Evolutionary conservation across 306 rosid species (phyloP), one percentile per base, ranked within the genome.

Genomic region (Fragaria vesca): DNA sequence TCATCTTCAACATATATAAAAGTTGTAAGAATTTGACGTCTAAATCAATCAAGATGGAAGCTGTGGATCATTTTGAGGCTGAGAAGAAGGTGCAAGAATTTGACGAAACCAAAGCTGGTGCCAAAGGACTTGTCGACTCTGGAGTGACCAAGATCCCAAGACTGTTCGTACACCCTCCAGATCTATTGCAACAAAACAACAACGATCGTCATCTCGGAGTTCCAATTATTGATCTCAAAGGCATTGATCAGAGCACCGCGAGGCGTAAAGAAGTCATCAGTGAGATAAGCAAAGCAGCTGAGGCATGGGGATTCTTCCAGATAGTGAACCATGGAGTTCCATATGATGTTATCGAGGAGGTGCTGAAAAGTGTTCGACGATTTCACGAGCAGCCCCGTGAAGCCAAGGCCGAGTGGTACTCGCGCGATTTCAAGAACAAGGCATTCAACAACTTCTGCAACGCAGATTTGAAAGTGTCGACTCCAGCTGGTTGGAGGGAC

Each of bases 251-350:
- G 20, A 67, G 72, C 45, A 8, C 67, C 13, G 81, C 79, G n/a
- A 67, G 48, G 54, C 76, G 80, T 2, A 38, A 65, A 12, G 66
- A 79, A 30, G 71, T 83, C 15, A 80, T 86, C 1, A 78, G 70
- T 0, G 84, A 85, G 20, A 58, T 91, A 12, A 79, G 85, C 8
- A 40, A 4, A 0, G 94, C 94, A 7, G 88, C 90, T 28, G 87
- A 87, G 66, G 76, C 79, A 0, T 61, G 87, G 36, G 94, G 97
- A 0, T 89, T 91, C 78, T 88, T 91, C 65, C 92, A 89, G 80
- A 83, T 89, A 2, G 60, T 83, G 40, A 89, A 89, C 61, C 97
- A 89, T 61, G 91, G 84, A 11, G 8, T 89, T 12, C 80, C 91
- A 57, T 18, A 6, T 46, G 81, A 11, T 0, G 69, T 82, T 8